phyloP scores from a whole-genome alignment of 495 filamentous ascomycete genomes.

The Aspergillus incahuasiensis region DNA sequence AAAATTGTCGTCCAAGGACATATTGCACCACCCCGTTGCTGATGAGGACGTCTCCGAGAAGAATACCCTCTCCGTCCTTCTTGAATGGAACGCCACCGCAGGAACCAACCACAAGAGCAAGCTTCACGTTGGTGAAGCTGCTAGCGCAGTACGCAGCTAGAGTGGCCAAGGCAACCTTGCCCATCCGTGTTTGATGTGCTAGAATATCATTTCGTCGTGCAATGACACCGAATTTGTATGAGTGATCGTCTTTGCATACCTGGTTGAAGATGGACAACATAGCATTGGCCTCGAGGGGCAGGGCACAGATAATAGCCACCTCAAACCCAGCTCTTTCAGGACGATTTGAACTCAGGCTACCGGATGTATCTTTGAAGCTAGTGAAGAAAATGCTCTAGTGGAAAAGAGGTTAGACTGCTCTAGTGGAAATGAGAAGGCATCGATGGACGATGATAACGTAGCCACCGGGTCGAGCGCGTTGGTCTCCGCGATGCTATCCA shows the following conservation, averaged over 20 bases:
- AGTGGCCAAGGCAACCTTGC: slow-evolving; percentile 18
- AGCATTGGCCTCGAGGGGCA: slow-evolving; percentile 23
- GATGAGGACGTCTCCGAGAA: slow-evolving; percentile 43
- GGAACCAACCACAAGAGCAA: slow-evolving; percentile 26
- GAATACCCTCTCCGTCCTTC: slow-evolving; percentile 12
- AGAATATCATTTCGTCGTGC: slow-evolving; percentile 24
- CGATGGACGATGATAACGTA: too few relatives aligned
- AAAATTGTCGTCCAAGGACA: slow-evolving; percentile 26
- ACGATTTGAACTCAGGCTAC: too few relatives aligned
- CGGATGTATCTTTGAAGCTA: too few relatives aligned
- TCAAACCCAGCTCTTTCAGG: slow-evolving; percentile 13
- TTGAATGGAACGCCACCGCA: slow-evolving; percentile 26
- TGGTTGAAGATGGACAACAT: slow-evolving; percentile 24
- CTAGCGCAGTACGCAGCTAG: slow-evolving; percentile 12
- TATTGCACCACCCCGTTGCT: slow-evolving; percentile 33
- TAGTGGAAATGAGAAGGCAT: too few relatives aligned
- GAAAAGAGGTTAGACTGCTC: too few relatives aligned
- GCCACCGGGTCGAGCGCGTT: too few relatives aligned
- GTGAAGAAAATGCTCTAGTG: too few relatives aligned
- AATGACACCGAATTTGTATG: slow-evolving; percentile 24
- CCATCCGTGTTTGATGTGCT: slow-evolving; percentile 16
- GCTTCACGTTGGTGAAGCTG: slow-evolving; percentile 20
- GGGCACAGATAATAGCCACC: slow-evolving; percentile 28
- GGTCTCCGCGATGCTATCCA: too few relatives aligned
- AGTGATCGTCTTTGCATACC: slow-evolving; percentile 5